Conservation (phyloP, 2,329 filamentous ascomycete species). For the Penicillium sp. region DNA sequence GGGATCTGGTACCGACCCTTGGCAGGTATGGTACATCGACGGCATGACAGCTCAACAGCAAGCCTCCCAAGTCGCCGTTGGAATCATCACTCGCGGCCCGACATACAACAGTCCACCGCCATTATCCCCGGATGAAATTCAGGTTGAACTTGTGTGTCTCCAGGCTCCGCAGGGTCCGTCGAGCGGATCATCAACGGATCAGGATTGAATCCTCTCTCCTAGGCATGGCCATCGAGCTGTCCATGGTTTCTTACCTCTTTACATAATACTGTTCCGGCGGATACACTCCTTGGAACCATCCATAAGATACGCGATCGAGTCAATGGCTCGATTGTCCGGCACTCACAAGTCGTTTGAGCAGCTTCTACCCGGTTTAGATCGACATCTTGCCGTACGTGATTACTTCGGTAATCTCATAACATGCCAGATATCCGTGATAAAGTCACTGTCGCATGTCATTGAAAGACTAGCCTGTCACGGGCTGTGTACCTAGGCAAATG, state of each 20-base stretch:
- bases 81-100: constrained; percentile 35
- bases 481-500: neutral
- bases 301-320: too few relatives aligned
- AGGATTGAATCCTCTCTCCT: constrained; percentile 10
- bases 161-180: constrained; percentile 37
- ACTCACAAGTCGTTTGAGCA: neutral
- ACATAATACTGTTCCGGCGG: neutral
- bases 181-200: constrained; percentile 17
- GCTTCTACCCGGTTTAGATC: neutral
- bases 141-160: constrained; percentile 36
- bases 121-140: constrained; percentile 28
- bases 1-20: constrained; percentile 28
- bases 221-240: constrained; percentile 3
- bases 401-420: neutral
- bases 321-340: neutral
- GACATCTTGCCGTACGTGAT: neutral
- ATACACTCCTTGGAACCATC: neutral
- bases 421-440: neutral
- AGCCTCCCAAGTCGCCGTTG: constrained; percentile 36
- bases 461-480: neutral
- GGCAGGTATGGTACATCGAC: constrained; percentile 38
- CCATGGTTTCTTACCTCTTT: neutral
- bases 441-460: neutral
- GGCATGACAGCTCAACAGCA: constrained; percentile 31
- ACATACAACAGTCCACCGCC: constrained; percentile 25